Conservation (phyloP, 169 alveolate genomes). For the Eimeria brunetti region DNA sequence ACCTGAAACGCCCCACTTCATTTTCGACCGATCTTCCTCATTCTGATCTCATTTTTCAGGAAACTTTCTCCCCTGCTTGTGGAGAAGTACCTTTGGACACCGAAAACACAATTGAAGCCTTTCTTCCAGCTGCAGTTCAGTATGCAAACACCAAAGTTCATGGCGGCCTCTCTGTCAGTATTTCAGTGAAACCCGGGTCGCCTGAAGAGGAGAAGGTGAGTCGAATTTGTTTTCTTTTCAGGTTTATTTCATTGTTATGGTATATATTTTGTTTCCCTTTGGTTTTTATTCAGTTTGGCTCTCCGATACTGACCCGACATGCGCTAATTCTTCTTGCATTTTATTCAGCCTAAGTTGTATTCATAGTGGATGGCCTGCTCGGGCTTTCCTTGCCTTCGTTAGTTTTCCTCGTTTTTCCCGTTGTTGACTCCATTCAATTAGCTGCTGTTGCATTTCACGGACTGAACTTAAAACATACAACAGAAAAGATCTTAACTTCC, state of each 20-base stretch:
- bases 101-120: constrained; percentile 40
- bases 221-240: no score
- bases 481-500: no score
- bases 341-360: no score
- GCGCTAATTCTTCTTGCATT: no score
- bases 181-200: constrained; percentile 32
- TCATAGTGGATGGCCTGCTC: no score
- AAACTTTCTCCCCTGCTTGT: constrained; percentile 54
- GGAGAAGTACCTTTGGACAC: constrained; percentile 80
- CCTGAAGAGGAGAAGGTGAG: constrained; percentile 74
- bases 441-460: no score
- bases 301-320: no score
- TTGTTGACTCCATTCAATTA: no score
- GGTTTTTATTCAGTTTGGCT: not conserved
- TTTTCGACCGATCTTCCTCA: not conserved
- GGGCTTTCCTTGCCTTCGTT: no score
- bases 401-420: no score
- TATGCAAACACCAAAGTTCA: constrained; percentile 55
- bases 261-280: not conserved
- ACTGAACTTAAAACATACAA: no score
- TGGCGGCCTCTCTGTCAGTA: constrained; percentile 65
- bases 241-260: not conserved
- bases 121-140: constrained; percentile 67
- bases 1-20: not conserved
- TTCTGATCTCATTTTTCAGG: constrained; percentile 9